Percentiles rank a stretch among this genome's conserved stretches.
phyloP scores from a whole-genome alignment of 2,329 filamentous ascomycete species.

The Cladosporium sphaerospermum region DNA sequence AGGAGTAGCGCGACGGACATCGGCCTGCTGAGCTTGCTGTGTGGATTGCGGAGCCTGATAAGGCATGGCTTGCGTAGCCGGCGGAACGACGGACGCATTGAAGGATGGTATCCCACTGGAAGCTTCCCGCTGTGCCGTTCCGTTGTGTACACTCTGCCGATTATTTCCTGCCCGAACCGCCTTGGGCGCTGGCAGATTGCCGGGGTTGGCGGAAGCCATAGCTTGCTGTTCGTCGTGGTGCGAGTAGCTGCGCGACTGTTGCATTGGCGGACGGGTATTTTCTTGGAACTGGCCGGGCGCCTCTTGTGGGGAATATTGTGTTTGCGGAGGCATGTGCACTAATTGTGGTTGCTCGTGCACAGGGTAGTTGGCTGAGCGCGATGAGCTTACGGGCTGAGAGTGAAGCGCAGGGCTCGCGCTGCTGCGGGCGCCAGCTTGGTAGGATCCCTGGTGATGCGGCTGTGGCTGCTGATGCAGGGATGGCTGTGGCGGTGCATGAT shows the following conservation, averaged over 20 bases:
- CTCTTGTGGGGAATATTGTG: slow-evolving; percentile 23
- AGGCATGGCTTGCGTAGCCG: slow-evolving; percentile 39
- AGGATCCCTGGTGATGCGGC: slow-evolving; percentile 17
- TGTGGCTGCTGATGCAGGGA: slow-evolving; percentile 25
- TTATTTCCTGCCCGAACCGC: slow-evolving; percentile 22
- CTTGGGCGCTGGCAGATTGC: slow-evolving; percentile 23
- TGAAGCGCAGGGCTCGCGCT: slow-evolving; percentile 24
- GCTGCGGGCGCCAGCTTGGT: slow-evolving; percentile 11
- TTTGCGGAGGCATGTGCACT: slow-evolving; percentile 2
- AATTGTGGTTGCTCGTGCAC: slow-evolving; percentile 16
- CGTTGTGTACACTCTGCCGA: slow-evolving; percentile 31
- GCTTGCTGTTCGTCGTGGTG: slow-evolving; percentile 26
- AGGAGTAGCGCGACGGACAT: slow-evolving; percentile 34
- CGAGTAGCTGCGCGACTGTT: slow-evolving; percentile 25
- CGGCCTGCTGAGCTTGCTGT: slow-evolving; percentile 15
- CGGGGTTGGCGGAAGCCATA: slow-evolving; percentile 28
- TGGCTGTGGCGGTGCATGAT: slow-evolving; percentile 23
- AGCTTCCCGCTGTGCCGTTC: slow-evolving; percentile 23
- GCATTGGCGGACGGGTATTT: slow-evolving; percentile 18
- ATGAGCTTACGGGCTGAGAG: slow-evolving; percentile 18
- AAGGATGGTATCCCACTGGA: slow-evolving; percentile 33
- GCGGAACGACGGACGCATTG: slow-evolving; percentile 40
- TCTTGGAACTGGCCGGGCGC: slow-evolving; percentile 12
- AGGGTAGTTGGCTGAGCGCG: slow-evolving; percentile 12
- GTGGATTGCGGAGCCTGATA: slow-evolving; percentile 28